phyloP scores from a whole-genome alignment of 129 eudicot species.

The Centella asiatica region DNA sequence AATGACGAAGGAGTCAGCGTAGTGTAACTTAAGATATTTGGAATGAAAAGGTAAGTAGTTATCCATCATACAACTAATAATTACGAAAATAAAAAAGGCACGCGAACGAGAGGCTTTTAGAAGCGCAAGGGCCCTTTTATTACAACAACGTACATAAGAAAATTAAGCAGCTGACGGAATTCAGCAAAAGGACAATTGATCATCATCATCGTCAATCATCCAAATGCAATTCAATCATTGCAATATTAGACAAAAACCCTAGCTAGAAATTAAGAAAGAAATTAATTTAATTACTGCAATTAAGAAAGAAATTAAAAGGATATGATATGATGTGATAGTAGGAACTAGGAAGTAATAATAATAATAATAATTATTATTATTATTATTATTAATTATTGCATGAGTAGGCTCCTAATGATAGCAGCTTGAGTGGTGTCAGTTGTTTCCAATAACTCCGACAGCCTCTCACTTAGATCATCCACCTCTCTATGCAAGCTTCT shows the following conservation, averaged over 20 bases:
- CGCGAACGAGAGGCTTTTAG: background rate
- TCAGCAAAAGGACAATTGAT: background rate
- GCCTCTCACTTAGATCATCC: conserved; percentile 46
- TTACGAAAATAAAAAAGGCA: too few relatives aligned
- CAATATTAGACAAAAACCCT: background rate
- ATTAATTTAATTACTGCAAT: too few relatives aligned
- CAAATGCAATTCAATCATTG: background rate
- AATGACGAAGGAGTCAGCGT: too few relatives aligned
- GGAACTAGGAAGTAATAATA: background rate
- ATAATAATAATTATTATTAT: too few relatives aligned
- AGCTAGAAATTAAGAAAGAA: background rate
- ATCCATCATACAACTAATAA: too few relatives aligned
- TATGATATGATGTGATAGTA: too few relatives aligned
- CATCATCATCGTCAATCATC: too few relatives aligned
- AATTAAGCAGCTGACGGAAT: background rate
- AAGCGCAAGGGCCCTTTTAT: background rate
- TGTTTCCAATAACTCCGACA: conserved; percentile 33
- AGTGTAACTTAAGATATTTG: too few relatives aligned
- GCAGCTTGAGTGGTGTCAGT: conserved; percentile 49
- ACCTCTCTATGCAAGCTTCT: conserved; percentile 51
- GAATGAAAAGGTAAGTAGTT: too few relatives aligned
- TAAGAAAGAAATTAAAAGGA: too few relatives aligned
- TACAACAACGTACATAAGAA: background rate
- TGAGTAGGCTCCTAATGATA: conserved; percentile 40
- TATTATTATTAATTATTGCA: conserved; percentile 3